phyloP scores from a whole-genome alignment of 2,329 filamentous ascomycete species.

The Stachybotrys chartarum region DNA sequence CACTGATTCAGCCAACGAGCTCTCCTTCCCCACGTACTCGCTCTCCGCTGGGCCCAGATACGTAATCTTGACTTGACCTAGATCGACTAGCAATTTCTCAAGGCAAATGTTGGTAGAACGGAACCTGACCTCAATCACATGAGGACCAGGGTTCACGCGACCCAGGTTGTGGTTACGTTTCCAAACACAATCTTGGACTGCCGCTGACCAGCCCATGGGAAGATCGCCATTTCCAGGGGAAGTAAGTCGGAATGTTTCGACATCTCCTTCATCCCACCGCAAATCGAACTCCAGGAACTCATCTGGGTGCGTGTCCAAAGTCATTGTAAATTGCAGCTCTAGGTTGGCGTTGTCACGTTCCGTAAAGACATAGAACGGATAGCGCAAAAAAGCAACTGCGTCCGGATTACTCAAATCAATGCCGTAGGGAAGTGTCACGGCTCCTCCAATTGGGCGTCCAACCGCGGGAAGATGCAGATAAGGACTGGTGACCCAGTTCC shows the following conservation, averaged over 20 bases:
- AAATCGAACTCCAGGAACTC: slow-evolving; percentile 42
- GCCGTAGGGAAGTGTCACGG: slow-evolving; percentile 11
- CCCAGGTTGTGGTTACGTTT: slow-evolving; percentile 27
- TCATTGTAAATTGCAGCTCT: slow-evolving; percentile 27
- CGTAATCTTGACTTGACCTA: slow-evolving; percentile 21
- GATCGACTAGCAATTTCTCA: slow-evolving; percentile 28
- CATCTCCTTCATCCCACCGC: slow-evolving; percentile 34
- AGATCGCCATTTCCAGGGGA: slow-evolving; percentile 22
- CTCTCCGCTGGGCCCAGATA: slow-evolving; percentile 28
- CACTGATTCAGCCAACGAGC: background rate
- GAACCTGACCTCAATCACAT: slow-evolving; percentile 20
- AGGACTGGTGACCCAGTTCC: slow-evolving; percentile 12
- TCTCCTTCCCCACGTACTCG: slow-evolving; percentile 6
- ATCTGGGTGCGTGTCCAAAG: slow-evolving; percentile 43
- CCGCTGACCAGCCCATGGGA: slow-evolving; percentile 40
- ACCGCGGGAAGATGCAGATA: slow-evolving; percentile 22
- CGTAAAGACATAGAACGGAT: slow-evolving; percentile 22
- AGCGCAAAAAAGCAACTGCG: slow-evolving; percentile 15
- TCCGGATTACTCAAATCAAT: slow-evolving; percentile 9
- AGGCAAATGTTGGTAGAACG: slow-evolving; percentile 26
- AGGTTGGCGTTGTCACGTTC: slow-evolving; percentile 14
- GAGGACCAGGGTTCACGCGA: slow-evolving; percentile 13
- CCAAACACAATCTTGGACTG: slow-evolving; percentile 45
- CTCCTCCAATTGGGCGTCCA: slow-evolving; percentile 15
- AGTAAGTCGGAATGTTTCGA: slow-evolving; percentile 21